These are phyloP conservation scores for Claviceps pusilla DNA, from an alignment of 2,329 filamentous ascomycete genomes.

Conservation along the genomic window DNA sequence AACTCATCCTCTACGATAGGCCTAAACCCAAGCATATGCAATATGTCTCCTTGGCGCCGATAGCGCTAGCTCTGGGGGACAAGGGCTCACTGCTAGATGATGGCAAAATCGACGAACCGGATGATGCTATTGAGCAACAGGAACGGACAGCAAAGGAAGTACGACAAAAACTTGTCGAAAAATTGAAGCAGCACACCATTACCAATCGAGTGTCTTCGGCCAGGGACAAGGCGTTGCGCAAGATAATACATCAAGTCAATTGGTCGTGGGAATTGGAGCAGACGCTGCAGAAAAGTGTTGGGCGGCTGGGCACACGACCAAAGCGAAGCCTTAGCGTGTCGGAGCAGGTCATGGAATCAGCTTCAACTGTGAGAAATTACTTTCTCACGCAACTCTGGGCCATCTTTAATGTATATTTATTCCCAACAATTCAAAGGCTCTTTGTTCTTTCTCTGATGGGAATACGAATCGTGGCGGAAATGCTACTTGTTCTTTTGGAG, in stretches of 20 bases:
- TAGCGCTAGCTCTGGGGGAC: constrained; percentile 70
- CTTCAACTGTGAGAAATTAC: constrained; percentile 69
- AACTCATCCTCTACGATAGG: constrained; percentile 78
- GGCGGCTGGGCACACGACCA: constrained; percentile 64
- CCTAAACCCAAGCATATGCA: constrained; percentile 84
- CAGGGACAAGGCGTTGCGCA: constrained; percentile 67
- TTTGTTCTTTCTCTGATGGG: constrained; percentile 69
- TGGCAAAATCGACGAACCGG: constrained; percentile 33
- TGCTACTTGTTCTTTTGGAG: constrained; percentile 64
- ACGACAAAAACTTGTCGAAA: constrained; percentile 59
- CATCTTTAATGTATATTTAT: constrained; percentile 57
- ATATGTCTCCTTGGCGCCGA: constrained; percentile 83
- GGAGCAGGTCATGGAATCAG: constrained; percentile 86
- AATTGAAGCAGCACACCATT: constrained; percentile 78
- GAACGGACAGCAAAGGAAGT: constrained; percentile 42
- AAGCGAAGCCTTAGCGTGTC: constrained; percentile 84
- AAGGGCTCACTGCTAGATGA: constrained; percentile 35
- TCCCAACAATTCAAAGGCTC: constrained; percentile 55
- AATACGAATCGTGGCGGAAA: constrained; percentile 68
- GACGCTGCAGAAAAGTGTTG: constrained; percentile 76
- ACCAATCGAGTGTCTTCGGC: constrained; percentile 58
- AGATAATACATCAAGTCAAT: constrained; percentile 86
- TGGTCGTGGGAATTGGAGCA: constrained; percentile 83
- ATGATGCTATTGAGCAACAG: constrained; percentile 57
- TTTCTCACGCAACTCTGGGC: constrained; percentile 55